phyloP scores from a whole-genome alignment of 108 stramenopile genomes.

The Conticribra weissflogii region DNA sequence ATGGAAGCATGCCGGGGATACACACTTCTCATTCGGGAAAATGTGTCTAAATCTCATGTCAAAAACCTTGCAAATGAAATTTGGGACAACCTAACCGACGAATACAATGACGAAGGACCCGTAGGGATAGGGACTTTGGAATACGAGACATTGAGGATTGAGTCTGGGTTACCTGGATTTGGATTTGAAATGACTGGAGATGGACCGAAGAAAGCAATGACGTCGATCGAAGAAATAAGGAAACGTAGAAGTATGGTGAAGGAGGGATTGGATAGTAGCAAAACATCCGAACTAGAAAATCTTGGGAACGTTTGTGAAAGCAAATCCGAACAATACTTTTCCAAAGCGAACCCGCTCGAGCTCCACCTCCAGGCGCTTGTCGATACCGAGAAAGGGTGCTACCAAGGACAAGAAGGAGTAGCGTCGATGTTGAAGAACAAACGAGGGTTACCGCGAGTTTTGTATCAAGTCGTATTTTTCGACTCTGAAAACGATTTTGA shows the following conservation, averaged over 20 bases:
- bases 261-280: too few species aligned
- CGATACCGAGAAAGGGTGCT: conserved; percentile 83
- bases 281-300: too few species aligned
- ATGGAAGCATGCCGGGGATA: conserved; percentile 59
- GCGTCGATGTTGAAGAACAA: conserved; percentile 84
- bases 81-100: conserved; percentile 63
- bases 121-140: conserved; percentile 73
- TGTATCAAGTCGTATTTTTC: conserved; percentile 77
- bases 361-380: conserved; percentile 60
- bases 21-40: conserved; percentile 55
- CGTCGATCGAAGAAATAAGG: background rate
- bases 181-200: conserved; percentile 52
- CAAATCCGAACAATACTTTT: conserved; percentile 20
- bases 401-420: conserved; percentile 86
- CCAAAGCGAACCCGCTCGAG: conserved; percentile 73
- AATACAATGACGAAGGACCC: conserved; percentile 66
- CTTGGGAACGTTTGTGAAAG: too few species aligned
- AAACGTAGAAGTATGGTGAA: too few species aligned
- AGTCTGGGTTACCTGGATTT: conserved; percentile 54
- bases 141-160: conserved; percentile 81
- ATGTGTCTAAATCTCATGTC: background rate
- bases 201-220: conserved; percentile 39
- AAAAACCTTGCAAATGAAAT: conserved; percentile 33
- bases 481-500: conserved; percentile 73
- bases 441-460: conserved; percentile 64